These are phyloP conservation scores for Magnolia kwangsiensis DNA, from an alignment of 164 flowering plant genomes.

Conservation along the genomic window DNA sequence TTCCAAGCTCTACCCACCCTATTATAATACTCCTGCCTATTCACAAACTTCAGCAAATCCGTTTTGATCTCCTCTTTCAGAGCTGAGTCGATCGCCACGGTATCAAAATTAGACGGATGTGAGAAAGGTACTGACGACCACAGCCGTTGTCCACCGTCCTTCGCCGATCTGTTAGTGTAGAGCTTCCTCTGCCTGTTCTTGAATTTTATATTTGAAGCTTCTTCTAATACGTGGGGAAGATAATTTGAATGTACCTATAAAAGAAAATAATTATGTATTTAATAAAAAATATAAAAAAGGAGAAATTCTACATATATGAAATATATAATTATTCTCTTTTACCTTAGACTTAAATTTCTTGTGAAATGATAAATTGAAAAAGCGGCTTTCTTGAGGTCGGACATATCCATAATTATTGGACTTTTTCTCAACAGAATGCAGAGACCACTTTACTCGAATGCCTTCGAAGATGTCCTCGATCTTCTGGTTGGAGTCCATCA, in stretches of 20 bases:
- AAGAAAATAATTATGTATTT: too few relatives aligned
- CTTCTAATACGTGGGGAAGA: constrained; percentile 24
- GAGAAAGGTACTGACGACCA: constrained; percentile 23
- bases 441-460: constrained; percentile 20
- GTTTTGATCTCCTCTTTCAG: constrained; percentile 22
- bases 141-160: constrained; percentile 9
- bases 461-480: constrained; percentile 23
- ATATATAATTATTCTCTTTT: too few relatives aligned
- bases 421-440: constrained; percentile 23
- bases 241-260: constrained; percentile 15
- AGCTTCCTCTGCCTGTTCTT: constrained; percentile 28
- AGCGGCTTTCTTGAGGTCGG: constrained; percentile 13
- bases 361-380: constrained; percentile 24
- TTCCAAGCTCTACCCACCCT: constrained; percentile 37
- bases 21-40: constrained; percentile 19
- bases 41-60: constrained; percentile 26
- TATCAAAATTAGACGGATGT: constrained; percentile 28
- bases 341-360: constrained; percentile 1
- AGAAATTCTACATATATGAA: too few relatives aligned
- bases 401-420: not conserved
- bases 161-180: constrained; percentile 19
- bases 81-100: constrained; percentile 24
- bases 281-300: too few relatives aligned
- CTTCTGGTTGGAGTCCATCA: constrained; percentile 24
- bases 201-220: constrained; percentile 21